Base-by-base conservation (phyloP, 495 filamentous ascomycete species). In the Penicillium arizonense region DNA sequence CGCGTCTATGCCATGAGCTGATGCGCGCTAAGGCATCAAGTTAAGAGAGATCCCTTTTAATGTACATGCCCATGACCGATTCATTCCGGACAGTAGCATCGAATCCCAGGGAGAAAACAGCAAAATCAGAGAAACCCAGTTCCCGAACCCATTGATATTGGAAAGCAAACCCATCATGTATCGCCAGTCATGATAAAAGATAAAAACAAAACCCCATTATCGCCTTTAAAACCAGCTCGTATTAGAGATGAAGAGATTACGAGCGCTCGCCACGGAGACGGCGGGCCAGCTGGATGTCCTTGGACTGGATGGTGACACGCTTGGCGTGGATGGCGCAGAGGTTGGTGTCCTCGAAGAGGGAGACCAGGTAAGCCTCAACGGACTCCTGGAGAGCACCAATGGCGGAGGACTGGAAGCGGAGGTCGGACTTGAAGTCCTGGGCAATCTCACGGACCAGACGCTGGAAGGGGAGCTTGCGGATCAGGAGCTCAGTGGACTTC, bases 381-480 rank as follows among this genome's bases (percentile, higher is more conserved):
- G 94, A 97, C 85, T 99, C 94, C 82, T 99, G 94, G 60, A 99
- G 93, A 73, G 94, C 94, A 78, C 95, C 95, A 80, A 99, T 97
- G 82, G 94, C 94, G 14, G 94, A 99, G 52, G 89, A 95, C 85
- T 99, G 94, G 89, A 99, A 99, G 78, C 94, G 92, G 62, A 99
- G 90, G 67, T 99, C 94, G 67, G 87, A 92, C 87, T 99, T 99
- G 91, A 97, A 99, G 82, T 99, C 94, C 77, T 99, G 94, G 44
- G 94, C 94, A 65, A 99, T 99, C 79, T 99, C 94, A 88, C 94
- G 94, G 57, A 99, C 94, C 70, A 99, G 84, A 82, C 94, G 95
- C 86, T 99, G 94, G 89, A 99, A 99, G 72, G 94, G 94, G 65
- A 99, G 91, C 90, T 99, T 99, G 86, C 94, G 94, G 86, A 99